Evolutionary conservation across 2,329 filamentous ascomycete species (phyloP).

Genomic region (Xylogone sp.): DNA sequence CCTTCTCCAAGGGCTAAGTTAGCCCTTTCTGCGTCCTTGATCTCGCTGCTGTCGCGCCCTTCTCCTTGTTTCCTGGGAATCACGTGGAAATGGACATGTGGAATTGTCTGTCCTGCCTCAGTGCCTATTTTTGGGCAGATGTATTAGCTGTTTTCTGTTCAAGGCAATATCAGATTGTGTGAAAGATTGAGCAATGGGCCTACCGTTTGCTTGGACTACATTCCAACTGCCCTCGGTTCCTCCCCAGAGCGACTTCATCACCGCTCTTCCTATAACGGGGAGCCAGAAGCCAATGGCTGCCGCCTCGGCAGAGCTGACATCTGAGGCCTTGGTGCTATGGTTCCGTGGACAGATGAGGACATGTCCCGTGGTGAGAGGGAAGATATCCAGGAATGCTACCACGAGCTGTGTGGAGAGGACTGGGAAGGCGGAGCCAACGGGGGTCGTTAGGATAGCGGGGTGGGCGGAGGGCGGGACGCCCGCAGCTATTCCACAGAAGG

Average conservation of each 20-base stretch:
- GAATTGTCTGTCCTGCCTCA: slow-evolving; percentile 85
- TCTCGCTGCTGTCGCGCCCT: slow-evolving; percentile 8
- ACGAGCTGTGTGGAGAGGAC: slow-evolving; percentile 73
- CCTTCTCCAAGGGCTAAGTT: slow-evolving; percentile 14
- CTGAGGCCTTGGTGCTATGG: slow-evolving; percentile 72
- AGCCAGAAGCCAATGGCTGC: slow-evolving; percentile 63
- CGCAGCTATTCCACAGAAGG: slow-evolving; percentile 55
- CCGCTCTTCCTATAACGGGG: slow-evolving; percentile 65
- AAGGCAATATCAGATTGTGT: too few species aligned
- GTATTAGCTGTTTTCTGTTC: too few species aligned
- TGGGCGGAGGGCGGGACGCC: slow-evolving; percentile 42
- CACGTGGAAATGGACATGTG: slow-evolving; percentile 88
- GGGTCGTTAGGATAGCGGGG: slow-evolving; percentile 28
- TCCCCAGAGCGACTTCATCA: slow-evolving; percentile 66
- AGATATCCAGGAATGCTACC: slow-evolving; percentile 85
- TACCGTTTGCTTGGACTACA: slow-evolving; percentile 86
- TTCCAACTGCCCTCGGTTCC: slow-evolving; percentile 58
- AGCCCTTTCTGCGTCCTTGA: slow-evolving; percentile 12
- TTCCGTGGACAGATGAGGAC: slow-evolving; percentile 71
- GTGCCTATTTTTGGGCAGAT: too few species aligned
- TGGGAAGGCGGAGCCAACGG: slow-evolving; percentile 48
- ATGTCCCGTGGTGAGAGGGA: slow-evolving; percentile 78
- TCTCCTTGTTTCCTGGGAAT: slow-evolving; percentile 57
- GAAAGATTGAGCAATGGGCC: slow-evolving; percentile 9
- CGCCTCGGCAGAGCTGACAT: slow-evolving; percentile 58